Evolutionary conservation across 495 filamentous ascomycete genomes (phyloP), one percentile per base, ranked within the genome.

Genomic region (Penicillium bialowiezense): DNA sequence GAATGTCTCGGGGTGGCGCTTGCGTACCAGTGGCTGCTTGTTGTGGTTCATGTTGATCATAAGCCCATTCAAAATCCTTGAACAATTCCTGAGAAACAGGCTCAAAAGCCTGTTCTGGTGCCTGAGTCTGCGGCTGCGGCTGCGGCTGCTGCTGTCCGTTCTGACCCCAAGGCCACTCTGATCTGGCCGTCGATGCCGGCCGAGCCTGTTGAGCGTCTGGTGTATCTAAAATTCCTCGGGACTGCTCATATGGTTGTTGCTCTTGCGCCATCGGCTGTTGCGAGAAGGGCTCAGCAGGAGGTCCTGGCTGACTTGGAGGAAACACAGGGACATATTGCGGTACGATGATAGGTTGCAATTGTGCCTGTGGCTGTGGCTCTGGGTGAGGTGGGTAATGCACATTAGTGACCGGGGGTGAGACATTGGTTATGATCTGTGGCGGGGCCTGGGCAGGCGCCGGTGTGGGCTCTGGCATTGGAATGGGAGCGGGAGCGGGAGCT

Each of bases 281-380:
- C 0, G 14, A 1, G 10, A 13, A 17, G 2, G 39, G 48, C 21
- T 42, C 23, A 5, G 21, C 31, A n/a, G 41, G 53, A 9, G 63
- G 63, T 1, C 39, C 48, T 1, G 50, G 44, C 17, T 55, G 50
- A 8, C 37, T 41, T 15, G 66, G 54, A 17, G 70, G 62, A 33
- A 62, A 56, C 0, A 70, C 49, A 2, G 64, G 62, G 14, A 68
- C 41, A 40, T 62, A 67, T 15, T 62, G 60, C 17, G 60, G 59
- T 0, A 58, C 43, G 14, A 58, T 49, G 28, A 60, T 61, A 10
- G 67, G 64, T 13, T 48, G 45, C 2, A 32, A 51, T 45, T 15
- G 55, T 49, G 24, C 49, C 45, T 32, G 56, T 48, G 24, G 47
- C 39, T 33, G 49, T 1, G 23, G 39, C 6, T 26, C 23, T 26